phyloP scores from a whole-genome alignment of 176 grass and related monocot genomes.

The Microstegium vimineum region DNA sequence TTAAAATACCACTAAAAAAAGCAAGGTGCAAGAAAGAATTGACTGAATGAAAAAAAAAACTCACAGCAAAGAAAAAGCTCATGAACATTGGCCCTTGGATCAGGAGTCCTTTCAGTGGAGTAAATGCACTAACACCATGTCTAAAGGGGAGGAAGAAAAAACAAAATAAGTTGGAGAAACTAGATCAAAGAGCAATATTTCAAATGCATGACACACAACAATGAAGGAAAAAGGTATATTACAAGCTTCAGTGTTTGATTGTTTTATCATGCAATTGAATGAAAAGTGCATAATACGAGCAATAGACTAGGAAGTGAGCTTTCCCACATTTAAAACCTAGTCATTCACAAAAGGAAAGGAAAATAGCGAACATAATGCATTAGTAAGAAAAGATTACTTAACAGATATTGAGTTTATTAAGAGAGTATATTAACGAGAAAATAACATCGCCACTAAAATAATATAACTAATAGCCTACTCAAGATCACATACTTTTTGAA shows the following conservation, averaged over 20 bases:
- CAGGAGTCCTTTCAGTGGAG: conserved; percentile 75
- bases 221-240: neutral
- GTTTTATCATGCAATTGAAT: neutral
- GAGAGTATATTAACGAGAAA: conserved; percentile 2
- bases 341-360: neutral
- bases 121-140: conserved; percentile 76
- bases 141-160: conserved; percentile 32
- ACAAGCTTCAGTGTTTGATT: neutral
- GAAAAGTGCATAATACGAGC: neutral
- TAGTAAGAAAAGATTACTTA: neutral
- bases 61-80: conserved; percentile 95
- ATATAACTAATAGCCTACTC: conserved; percentile 8
- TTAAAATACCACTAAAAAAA: neutral
- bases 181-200: conserved; percentile 1
- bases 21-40: conserved; percentile 10
- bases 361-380: neutral
- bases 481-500: conserved; percentile 60
- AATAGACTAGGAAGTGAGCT: neutral
- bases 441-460: conserved; percentile 9
- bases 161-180: conserved; percentile 25
- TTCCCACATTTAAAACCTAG: neutral
- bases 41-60: conserved; percentile 22
- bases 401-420: neutral
- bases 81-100: conserved; percentile 84
- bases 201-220: conserved; percentile 20